Evolutionary conservation across 345 rosid species (phyloP).

Genomic region (Lepidium aucheri): DNA sequence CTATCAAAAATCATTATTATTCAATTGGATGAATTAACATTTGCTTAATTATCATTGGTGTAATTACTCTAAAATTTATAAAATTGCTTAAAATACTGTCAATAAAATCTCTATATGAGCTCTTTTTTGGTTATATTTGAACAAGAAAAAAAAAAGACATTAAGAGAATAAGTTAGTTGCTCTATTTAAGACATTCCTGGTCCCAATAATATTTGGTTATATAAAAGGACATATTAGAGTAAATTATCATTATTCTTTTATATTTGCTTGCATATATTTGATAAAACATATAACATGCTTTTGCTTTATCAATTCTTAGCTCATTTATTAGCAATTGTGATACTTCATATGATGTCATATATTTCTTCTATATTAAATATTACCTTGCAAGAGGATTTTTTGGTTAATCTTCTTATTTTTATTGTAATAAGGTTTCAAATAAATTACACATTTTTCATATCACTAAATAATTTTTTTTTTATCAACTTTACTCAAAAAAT

Average conservation of each 20-base stretch:
- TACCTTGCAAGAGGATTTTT: neutral
- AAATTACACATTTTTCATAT: neutral
- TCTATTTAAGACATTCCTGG: constrained; percentile 22
- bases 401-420: neutral
- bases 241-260: constrained; percentile 11
- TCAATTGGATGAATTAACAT: neutral
- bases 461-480: neutral
- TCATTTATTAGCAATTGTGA: constrained; percentile 14
- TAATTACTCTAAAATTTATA: neutral
- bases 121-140: neutral
- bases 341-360: neutral
- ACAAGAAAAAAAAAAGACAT: neutral
- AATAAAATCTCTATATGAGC: neutral
- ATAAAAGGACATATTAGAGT: constrained; percentile 14
- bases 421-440: neutral
- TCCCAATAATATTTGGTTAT: constrained; percentile 14
- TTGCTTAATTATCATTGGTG: neutral
- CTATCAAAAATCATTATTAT: neutral
- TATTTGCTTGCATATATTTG: constrained; percentile 7
- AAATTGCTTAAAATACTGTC: neutral
- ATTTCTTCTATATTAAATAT: neutral
- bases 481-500: no score
- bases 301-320: neutral
- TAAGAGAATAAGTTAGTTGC: constrained; percentile 17
- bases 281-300: constrained; percentile 23